Conservation (phyloP, 495 filamentous ascomycete species). For the Penicilliopsis zonata region DNA sequence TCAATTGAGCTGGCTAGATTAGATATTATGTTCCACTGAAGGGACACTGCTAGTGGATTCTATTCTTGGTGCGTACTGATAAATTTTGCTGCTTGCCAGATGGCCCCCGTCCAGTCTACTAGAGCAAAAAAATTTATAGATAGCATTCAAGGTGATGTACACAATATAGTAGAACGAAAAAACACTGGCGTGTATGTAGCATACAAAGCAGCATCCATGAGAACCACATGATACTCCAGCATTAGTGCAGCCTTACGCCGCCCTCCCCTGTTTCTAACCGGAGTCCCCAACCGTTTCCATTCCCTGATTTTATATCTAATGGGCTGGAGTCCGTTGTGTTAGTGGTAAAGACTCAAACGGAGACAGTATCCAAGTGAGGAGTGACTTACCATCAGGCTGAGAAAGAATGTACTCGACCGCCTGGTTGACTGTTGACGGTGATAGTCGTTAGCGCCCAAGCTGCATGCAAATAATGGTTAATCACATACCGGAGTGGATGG, state of each 20-base stretch:
- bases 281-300: slow-evolving; percentile 15
- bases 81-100: no score
- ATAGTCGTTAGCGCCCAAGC: slow-evolving; percentile 10
- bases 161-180: slow-evolving; percentile 30
- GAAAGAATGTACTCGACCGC: slow-evolving; percentile 90
- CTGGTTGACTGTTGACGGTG: slow-evolving; percentile 62
- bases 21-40: no score
- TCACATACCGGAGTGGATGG: slow-evolving; percentile 89
- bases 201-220: slow-evolving; percentile 23
- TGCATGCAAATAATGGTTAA: slow-evolving; percentile 4
- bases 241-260: slow-evolving; percentile 16
- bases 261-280: slow-evolving; percentile 27
- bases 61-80: no score
- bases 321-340: slow-evolving; percentile 22
- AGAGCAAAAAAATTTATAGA: no score
- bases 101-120: no score
- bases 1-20: no score
- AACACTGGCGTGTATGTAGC: slow-evolving; percentile 28
- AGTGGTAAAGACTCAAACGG: no score
- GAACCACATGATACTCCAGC: slow-evolving; percentile 10
- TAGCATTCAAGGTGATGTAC: slow-evolving; percentile 38
- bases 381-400: slow-evolving; percentile 70
- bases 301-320: slow-evolving; percentile 30
- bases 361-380: background rate
- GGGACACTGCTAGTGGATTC: no score